These are phyloP conservation scores for Cupressus sempervirens DNA, from an alignment of 75 land plant genomes.

Conservation along the genomic window DNA sequence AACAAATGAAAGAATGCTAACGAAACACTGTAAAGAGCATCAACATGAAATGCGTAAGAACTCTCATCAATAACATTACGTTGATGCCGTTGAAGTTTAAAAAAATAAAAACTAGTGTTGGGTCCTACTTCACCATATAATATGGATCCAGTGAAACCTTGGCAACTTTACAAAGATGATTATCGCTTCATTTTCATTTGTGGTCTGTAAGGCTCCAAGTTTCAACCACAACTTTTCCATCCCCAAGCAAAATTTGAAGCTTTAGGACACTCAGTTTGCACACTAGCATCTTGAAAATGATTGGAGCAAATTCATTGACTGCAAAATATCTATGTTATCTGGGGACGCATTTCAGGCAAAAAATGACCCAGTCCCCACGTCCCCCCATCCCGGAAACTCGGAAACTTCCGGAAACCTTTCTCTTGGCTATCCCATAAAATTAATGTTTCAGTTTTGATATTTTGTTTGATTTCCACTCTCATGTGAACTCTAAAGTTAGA, in stretches of 20 bases:
- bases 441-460: too few relatives aligned
- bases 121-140: not conserved
- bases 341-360: too few relatives aligned
- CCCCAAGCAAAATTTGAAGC: slow-evolving; percentile 11
- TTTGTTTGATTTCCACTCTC: too few relatives aligned
- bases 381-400: too few relatives aligned
- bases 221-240: slow-evolving; percentile 9
- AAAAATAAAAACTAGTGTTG: slow-evolving; percentile 24
- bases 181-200: slow-evolving; percentile 3
- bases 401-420: too few relatives aligned
- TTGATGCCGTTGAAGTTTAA: slow-evolving; percentile 47
- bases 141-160: not conserved
- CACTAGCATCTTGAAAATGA: not conserved
- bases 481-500: too few relatives aligned
- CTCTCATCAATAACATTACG: not conserved
- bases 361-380: too few relatives aligned
- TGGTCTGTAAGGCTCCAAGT: not conserved
- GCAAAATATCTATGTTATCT: too few relatives aligned
- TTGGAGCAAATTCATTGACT: not conserved
- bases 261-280: slow-evolving; percentile 40
- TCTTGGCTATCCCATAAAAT: too few relatives aligned
- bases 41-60: not conserved
- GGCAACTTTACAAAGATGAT: not conserved
- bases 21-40: not conserved
- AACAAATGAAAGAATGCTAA: not conserved